These are phyloP conservation scores for Vaccinium corymbosum DNA, from an alignment of 148 eudicot genomes.

Conservation along the genomic window DNA sequence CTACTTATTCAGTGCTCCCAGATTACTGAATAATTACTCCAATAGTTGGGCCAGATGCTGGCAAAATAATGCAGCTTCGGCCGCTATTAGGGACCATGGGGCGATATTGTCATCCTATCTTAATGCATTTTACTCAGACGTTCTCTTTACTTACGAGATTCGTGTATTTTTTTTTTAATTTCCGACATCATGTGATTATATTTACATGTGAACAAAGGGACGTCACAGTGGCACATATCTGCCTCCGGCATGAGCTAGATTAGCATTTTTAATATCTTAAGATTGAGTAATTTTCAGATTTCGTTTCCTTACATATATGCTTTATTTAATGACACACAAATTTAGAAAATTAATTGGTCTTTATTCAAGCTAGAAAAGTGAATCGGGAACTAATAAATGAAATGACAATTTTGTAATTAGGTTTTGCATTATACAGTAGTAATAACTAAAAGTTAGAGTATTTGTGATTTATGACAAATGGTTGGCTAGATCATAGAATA, in stretches of 20 bases:
- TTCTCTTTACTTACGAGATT: no score
- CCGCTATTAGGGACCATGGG: conserved; percentile 29
- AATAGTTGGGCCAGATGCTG: conserved; percentile 17
- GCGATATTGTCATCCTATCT: background rate
- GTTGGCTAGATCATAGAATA: background rate
- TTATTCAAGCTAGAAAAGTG: background rate
- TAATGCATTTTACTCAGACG: no score
- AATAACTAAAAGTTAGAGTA: background rate
- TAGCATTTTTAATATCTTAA: no score
- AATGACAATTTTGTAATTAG: background rate
- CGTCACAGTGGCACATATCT: no score
- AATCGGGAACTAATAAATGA: background rate
- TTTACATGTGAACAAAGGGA: background rate
- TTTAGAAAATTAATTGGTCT: background rate
- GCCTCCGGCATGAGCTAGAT: no score
- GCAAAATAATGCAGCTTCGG: conserved; percentile 38
- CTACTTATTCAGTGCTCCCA: no score
- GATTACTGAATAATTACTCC: no score
- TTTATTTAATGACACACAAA: background rate
- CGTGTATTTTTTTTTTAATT: no score
- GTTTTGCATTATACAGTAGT: background rate
- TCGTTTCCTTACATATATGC: background rate
- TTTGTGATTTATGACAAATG: background rate
- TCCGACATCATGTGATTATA: no score
- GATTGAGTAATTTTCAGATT: background rate